Evolutionary conservation across 257 asterid species (phyloP).

Genomic region (Przewalskia tangutica): DNA sequence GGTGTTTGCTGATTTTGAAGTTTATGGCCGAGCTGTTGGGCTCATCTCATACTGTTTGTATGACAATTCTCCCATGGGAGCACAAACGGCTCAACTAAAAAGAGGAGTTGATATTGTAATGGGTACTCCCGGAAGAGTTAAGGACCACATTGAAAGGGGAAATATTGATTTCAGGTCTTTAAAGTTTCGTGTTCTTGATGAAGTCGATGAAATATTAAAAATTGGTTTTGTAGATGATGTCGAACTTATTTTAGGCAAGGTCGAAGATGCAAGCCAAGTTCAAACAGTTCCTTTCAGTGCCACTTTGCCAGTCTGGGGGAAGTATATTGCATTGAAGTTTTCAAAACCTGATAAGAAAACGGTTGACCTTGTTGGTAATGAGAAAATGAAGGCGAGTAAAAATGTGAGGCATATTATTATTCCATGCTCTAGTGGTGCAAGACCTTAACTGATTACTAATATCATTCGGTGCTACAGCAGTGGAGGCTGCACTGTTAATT

Average conservation of each 20-base stretch:
- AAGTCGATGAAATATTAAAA: too few species aligned
- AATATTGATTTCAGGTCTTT: slow-evolving; percentile 81
- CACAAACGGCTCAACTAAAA: too few species aligned
- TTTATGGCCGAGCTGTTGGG: slow-evolving; percentile 73
- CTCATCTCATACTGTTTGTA: slow-evolving; percentile 61
- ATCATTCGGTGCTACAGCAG: slow-evolving; percentile 89
- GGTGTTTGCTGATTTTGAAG: slow-evolving; percentile 73
- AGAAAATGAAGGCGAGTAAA: slow-evolving; percentile 91
- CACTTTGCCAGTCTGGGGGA: slow-evolving; percentile 84
- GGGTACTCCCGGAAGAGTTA: too few species aligned
- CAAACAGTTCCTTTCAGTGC: slow-evolving; percentile 98
- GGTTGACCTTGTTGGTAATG: slow-evolving; percentile 94
- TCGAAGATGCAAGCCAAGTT: slow-evolving; percentile 67
- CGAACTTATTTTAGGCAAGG: too few species aligned
- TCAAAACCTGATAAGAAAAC: slow-evolving; percentile 66
- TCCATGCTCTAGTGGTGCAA: slow-evolving; percentile 82
- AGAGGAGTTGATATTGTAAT: too few species aligned
- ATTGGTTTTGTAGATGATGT: too few species aligned
- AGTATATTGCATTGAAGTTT: slow-evolving; percentile 56
- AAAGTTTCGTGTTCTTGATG: too few species aligned
- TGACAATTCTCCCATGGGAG: too few species aligned
- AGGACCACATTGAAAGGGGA: slow-evolving; percentile 75
- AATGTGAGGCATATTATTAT: slow-evolving; percentile 82
- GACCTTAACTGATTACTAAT: slow-evolving; percentile 88
- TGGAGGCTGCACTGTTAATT: slow-evolving; percentile 88